Conservation (phyloP, 805 yeast genomes). For the Spathaspora hagerdaliae region DNA sequence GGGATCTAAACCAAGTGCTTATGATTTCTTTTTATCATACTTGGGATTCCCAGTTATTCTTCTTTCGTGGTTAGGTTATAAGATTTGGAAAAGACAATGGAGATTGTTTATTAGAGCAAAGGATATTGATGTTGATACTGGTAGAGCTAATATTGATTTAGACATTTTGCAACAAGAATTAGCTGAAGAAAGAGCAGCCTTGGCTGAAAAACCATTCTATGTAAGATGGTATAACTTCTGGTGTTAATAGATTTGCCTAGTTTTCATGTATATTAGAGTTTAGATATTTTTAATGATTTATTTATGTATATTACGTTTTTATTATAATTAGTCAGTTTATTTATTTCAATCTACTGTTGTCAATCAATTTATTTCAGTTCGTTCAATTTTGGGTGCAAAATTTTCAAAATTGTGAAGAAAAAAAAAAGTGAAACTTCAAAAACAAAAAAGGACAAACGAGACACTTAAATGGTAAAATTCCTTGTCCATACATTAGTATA, state of each 20-base stretch:
- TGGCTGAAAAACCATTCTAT: constrained; percentile 22
- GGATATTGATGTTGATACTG: constrained; percentile 33
- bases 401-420: neutral
- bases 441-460: too few species aligned
- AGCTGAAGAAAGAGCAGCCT: constrained; percentile 27
- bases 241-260: constrained; percentile 15
- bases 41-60: constrained; percentile 31
- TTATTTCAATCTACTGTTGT: too few species aligned
- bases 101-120: constrained; percentile 20
- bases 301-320: neutral
- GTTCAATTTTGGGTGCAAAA: neutral
- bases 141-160: constrained; percentile 29
- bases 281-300: too few species aligned
- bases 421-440: too few species aligned
- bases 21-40: constrained; percentile 27
- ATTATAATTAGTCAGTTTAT: too few species aligned
- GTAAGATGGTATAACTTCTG: constrained; percentile 24
- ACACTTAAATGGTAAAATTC: too few species aligned
- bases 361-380: neutral
- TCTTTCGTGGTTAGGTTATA: constrained; percentile 26
- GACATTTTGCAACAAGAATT: constrained; percentile 32
- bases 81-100: constrained; percentile 25
- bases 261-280: neutral
- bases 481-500: too few species aligned
- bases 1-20: constrained; percentile 32